phyloP scores from a whole-genome alignment of 2,329 filamentous ascomycete species.

The Lasiodiplodia hormozganensis region DNA sequence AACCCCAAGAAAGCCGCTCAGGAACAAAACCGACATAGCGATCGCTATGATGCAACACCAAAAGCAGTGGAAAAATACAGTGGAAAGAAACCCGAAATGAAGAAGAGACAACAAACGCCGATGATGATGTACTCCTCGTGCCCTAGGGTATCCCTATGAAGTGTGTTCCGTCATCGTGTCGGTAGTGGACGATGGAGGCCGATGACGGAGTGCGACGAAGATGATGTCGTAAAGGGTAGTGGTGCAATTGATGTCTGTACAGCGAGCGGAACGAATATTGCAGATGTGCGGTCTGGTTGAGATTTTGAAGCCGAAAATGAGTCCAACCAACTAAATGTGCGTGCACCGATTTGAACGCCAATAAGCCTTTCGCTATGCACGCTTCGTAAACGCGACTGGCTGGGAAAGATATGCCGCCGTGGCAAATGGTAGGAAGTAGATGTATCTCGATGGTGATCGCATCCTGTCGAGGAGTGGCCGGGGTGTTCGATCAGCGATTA shows the following conservation, averaged over 20 bases:
- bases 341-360: slow-evolving; percentile 26
- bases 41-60: slow-evolving; percentile 19
- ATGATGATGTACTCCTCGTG: slow-evolving; percentile 27
- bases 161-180: slow-evolving; percentile 21
- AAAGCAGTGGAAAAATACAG: slow-evolving; percentile 4
- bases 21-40: slow-evolving; percentile 9
- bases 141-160: slow-evolving; percentile 28
- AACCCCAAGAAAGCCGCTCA: slow-evolving; percentile 17
- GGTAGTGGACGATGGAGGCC: slow-evolving; percentile 11
- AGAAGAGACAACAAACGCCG: slow-evolving; percentile 14
- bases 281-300: slow-evolving; percentile 6
- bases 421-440: background rate
- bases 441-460: background rate
- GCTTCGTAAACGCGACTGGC: slow-evolving; percentile 30
- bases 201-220: slow-evolving; percentile 17
- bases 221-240: slow-evolving; percentile 26
- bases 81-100: slow-evolving; percentile 2
- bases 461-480: background rate
- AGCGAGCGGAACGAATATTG: slow-evolving; percentile 20
- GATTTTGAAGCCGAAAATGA: slow-evolving; percentile 21
- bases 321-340: slow-evolving; percentile 18
- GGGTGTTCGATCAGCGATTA: slow-evolving; percentile 2
- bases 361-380: slow-evolving; percentile 29
- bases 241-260: slow-evolving; percentile 27
- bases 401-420: slow-evolving; percentile 13